Percentiles rank a stretch among this genome's conserved stretches.
phyloP scores from a whole-genome alignment of 2,329 filamentous ascomycete species.

The Juglanconis oblonga region DNA sequence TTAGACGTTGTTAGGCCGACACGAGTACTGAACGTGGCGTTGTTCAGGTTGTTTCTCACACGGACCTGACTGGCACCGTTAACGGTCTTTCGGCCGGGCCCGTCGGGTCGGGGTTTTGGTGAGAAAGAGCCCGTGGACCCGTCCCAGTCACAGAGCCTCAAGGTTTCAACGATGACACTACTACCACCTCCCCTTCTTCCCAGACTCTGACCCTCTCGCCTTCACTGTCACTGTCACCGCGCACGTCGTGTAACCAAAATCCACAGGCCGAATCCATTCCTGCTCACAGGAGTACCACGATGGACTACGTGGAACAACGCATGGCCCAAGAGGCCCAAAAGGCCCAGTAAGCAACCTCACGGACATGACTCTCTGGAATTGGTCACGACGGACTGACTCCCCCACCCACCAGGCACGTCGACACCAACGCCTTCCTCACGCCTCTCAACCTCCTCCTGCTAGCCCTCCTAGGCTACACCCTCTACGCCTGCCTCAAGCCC shows the following conservation, averaged over 20 bases:
- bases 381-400: no score
- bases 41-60: no score
- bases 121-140: neutral
- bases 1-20: no score
- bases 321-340: conserved; percentile 52
- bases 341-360: conserved; percentile 19
- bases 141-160: neutral
- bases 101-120: neutral
- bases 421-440: conserved; percentile 48
- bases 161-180: neutral
- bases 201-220: no score
- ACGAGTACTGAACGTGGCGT: no score
- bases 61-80: no score
- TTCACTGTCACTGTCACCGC: no score
- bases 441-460: conserved; percentile 63
- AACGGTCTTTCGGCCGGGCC: neutral
- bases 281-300: conserved; percentile 23
- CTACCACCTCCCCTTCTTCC: no score
- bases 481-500: conserved; percentile 54
- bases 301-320: conserved; percentile 59
- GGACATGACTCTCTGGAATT: no score
- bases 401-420: neutral
- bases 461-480: conserved; percentile 53
- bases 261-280: neutral
- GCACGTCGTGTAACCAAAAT: neutral